Evolutionary conservation across 2,329 filamentous ascomycete species (phyloP), one percentile per base, ranked within the genome.

Genomic region (Cordyceps tenuipes): DNA sequence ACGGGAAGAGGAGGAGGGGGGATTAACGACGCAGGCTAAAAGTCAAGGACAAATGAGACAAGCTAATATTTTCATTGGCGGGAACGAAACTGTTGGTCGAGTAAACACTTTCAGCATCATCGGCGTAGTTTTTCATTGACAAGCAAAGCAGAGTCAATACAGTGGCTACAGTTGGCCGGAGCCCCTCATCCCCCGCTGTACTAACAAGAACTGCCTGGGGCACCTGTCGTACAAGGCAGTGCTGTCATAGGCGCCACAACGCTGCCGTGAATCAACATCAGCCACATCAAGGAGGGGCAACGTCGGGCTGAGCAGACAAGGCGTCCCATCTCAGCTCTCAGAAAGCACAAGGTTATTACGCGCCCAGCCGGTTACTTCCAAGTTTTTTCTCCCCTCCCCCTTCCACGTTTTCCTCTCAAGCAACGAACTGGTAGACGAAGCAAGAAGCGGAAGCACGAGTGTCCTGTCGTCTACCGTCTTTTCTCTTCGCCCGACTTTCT

Each of bases 211-310:
- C 23, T 2, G 23, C 4, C 23, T 23, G 23, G 23, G 23, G 23
- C 23, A 23, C 23, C 23, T 23, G 23, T 23, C 23, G 4, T 23
- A 23, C 23, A 23, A 23, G 23, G 41, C 29, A 29, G 29, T 29
- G 29, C 7, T 29, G 29, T 29, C 5, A 29, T 47, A 47, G 47
- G 41, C 41, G 52, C 52, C 52, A 39, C 41, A 55, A 55, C 29
- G 41, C 23, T 13, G 52, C 8, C n/a, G 41, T 23, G 34, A 47
- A 34, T 43, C 53, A 56, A 43, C 52, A 23, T 43, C 53, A 56
- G 53, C 52, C 53, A 56, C 53, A 56, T 10, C 53, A 36, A 19
- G 21, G 53, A 56, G 53, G 53, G 53, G 53, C 53, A 56, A 12
- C 34, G 34, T 56, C n/a, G 43, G 52, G 52, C 52, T 55, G 52